Base-by-base conservation (phyloP, 1,139 yeast species). In the Geotrichum bryndzae region DNA sequence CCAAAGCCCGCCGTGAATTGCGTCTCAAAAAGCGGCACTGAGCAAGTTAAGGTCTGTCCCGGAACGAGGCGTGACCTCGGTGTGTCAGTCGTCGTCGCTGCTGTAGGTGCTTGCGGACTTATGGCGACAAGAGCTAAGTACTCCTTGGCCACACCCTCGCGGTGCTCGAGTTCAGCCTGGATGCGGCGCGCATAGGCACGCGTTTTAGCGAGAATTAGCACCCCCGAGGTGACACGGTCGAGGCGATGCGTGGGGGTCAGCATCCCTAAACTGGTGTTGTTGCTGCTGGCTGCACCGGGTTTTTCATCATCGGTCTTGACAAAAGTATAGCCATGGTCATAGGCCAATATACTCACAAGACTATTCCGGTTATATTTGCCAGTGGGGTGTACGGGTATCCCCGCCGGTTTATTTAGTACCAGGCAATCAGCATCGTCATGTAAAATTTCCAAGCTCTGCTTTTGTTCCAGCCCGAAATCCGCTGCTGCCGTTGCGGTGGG, bases 201-300 rank as follows among this genome's bases (percentile, higher is more conserved):
- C 3, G 46, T 41, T 15, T 41, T 83, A 0, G 84, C 88, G 59
- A 89, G 69, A 1, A 88, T 80, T 57, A 88, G 74, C 0, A 89
- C 73, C 0, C 96, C 96, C 15, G 94, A 87, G 0, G 96, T 89
- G 2, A 84, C 81, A 68, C 84, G 84, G 70, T 89, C 96, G 15
- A 89, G 73, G 53, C 96, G 76, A 70, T 87, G 89, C 45, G 51
- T 38, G 2, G 57, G 57, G 10, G 35, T 18, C 51, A 54, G 46
- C 38, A 22, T 23, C n/a, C 35, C 41, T 3, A 13, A 13, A 33
- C 38, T 33, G 11, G 38, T 11, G 11, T 35, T 10, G 5, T 35
- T 10, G 5, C 15, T 35, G 45, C 15, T 18, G 18, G 18, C 18
- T 18, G 18, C 18, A 18, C 18, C 18, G 18, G 18, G 18, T 18